These are phyloP conservation scores for Saraca asoca DNA, from an alignment of 331 rosid genomes.

Conservation along the genomic window DNA sequence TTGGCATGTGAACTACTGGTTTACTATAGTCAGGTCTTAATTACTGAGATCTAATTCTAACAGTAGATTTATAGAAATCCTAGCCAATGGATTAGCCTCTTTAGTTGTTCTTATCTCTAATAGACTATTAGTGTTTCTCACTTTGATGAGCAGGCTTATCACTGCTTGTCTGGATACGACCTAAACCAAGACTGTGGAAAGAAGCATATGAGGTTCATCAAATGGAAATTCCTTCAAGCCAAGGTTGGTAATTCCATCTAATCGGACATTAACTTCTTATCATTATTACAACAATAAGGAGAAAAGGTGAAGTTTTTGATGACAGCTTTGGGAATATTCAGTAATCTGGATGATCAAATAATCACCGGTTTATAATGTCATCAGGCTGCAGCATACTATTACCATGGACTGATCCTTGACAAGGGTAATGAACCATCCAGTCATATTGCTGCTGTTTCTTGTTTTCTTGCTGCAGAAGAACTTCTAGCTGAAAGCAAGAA, in stretches of 20 bases:
- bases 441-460: constrained; percentile 67
- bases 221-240: constrained; percentile 90
- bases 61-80: neutral
- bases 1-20: constrained; percentile 88
- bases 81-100: neutral
- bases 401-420: constrained; percentile 87
- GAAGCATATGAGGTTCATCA: constrained; percentile 78
- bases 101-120: neutral
- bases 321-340: neutral
- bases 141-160: constrained; percentile 66
- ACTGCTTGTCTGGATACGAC: constrained; percentile 63
- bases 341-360: neutral
- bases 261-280: constrained; percentile 12
- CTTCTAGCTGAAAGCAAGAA: constrained; percentile 80
- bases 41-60: constrained; percentile 2
- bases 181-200: constrained; percentile 54
- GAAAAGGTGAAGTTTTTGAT: neutral
- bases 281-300: neutral
- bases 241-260: constrained; percentile 48
- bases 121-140: constrained; percentile 17
- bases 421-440: constrained; percentile 74
- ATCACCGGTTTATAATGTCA: neutral
- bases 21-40: constrained; percentile 78
- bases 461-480: constrained; percentile 94
- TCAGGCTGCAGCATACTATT: constrained; percentile 95